phyloP scores from a whole-genome alignment of 1,139 yeast genomes.

The Hyphopichia fennica region DNA sequence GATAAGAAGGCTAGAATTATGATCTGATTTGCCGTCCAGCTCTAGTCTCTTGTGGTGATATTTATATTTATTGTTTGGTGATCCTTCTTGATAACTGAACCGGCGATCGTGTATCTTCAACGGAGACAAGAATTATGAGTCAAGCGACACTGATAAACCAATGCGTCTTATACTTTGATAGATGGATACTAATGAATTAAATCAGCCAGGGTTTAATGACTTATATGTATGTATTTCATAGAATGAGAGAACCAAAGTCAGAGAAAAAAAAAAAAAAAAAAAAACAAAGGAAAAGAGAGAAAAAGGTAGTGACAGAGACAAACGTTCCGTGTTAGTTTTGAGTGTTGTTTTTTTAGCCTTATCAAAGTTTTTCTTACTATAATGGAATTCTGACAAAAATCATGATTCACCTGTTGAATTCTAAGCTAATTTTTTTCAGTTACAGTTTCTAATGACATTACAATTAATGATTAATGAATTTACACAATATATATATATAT shows the following conservation, averaged over 20 bases:
- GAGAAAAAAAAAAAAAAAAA: not conserved
- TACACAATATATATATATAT: too few species aligned
- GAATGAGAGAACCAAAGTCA: not conserved
- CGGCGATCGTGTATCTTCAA: too few species aligned
- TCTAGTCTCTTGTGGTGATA: too few species aligned
- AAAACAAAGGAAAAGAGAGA: not conserved
- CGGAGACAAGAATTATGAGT: not conserved
- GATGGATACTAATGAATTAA: not conserved
- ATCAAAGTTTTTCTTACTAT: too few species aligned
- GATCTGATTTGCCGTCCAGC: not conserved
- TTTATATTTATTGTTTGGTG: not conserved
- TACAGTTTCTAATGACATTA: too few species aligned
- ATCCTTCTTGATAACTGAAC: not conserved
- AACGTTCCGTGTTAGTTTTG: not conserved
- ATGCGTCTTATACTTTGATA: not conserved
- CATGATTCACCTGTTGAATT: too few species aligned
- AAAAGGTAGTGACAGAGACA: not conserved
- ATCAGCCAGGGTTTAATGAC: not conserved
- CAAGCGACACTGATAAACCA: not conserved
- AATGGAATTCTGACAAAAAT: too few species aligned
- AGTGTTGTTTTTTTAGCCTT: too few species aligned
- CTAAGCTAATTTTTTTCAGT: too few species aligned
- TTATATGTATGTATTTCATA: not conserved
- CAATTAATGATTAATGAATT: too few species aligned
- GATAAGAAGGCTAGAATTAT: too few species aligned